A percentile compares a stretch with the other conserved stretches of the same genome.
Evolutionary conservation across 2,329 filamentous ascomycete species (phyloP).

Genomic region (Tolypocladium album): DNA sequence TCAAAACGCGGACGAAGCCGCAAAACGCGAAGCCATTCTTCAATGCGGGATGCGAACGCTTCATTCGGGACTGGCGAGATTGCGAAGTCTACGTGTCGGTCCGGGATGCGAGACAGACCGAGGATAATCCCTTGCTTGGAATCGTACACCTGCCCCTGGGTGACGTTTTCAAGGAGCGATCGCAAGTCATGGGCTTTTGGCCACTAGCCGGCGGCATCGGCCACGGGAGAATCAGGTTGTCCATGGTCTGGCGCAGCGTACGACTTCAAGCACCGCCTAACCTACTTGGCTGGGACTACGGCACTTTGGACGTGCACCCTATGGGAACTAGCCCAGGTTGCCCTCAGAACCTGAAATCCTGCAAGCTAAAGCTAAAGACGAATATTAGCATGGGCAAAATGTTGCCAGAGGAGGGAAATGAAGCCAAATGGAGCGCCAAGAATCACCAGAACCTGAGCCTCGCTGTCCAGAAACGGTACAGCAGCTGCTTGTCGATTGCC

Average conservation of each 20-base stretch:
- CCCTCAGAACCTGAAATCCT: conserved; percentile 32
- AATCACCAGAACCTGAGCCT: conserved; percentile 32
- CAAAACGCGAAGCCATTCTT: conserved; percentile 72
- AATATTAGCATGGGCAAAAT: conserved; percentile 48
- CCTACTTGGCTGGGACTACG: conserved; percentile 59
- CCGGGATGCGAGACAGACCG: conserved; percentile 55
- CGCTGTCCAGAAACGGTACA: conserved; percentile 50
- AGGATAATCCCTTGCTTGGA: conserved; percentile 59
- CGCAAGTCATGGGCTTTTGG: conserved; percentile 55
- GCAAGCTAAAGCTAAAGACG: conserved; percentile 49
- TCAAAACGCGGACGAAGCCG: conserved; percentile 63
- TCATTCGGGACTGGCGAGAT: conserved; percentile 56
- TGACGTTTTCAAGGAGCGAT: conserved; percentile 50
- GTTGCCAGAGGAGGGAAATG: conserved; percentile 30
- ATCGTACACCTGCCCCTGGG: conserved; percentile 57
- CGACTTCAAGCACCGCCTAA: conserved; percentile 48
- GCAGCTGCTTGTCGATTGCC: conserved; percentile 42
- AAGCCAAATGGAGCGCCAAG: conserved; percentile 42
- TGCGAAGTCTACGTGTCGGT: conserved; percentile 59
- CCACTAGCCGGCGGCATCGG: conserved; percentile 64
- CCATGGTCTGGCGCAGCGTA: conserved; percentile 63
- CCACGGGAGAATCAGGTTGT: conserved; percentile 57
- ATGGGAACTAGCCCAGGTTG: conserved; percentile 32
- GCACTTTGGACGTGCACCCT: conserved; percentile 55
- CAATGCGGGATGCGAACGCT: conserved; percentile 65